Evolutionary conservation across 2,329 filamentous ascomycete genomes (phyloP), one percentile per base, ranked within the genome.

Genomic region (Calonectria pseudoturangicola): DNA sequence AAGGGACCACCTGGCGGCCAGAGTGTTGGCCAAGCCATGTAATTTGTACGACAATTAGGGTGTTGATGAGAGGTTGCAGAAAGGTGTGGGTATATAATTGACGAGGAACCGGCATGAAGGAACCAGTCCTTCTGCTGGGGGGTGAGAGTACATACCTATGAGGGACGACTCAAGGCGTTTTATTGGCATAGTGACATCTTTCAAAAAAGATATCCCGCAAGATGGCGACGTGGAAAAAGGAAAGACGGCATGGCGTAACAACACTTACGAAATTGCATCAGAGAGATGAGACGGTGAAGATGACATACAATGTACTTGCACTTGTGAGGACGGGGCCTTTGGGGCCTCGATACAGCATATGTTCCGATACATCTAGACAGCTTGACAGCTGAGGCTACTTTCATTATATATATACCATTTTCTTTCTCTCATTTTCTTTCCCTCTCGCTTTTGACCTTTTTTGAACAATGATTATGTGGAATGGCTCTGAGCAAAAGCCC

Each of bases 151-250:
- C 62, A 72, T 68, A 68, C 65, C 70, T 50, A 72, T 60, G 65
- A 72, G 30, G 70, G 58, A 72, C 60, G 56, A 72, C 25, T 51
- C 41, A 72, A 68, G 70, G 70, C 70, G 65, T 72, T 48, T 72
- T 65, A 47, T 56, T 68, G 64, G 70, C 39, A 72, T 13, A 71
- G 69, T 65, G 70, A 13, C 58, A 65, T 45, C 65, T 64, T 68
- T 68, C 54, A 51, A 68, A 25, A 25, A 50, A 67, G 58, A 72
- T 72, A 68, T 72, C 70, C 70, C 56, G 58, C 51, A 39, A 68
- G 70, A 68, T 28, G 69, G 56, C 30, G 68, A 56, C 43, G 56
- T 27, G 48, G 21, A 47, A 65, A 66, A 54, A 67, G 56, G 36
- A 51, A 21, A 36, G 33, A 25, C 30, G 48, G 30, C 16, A 65